Percentiles rank a stretch among this genome's conserved stretches.
These are phyloP conservation scores for Zoysia matrella DNA, from an alignment of 202 grass and related monocot species.

Conservation along the genomic window DNA sequence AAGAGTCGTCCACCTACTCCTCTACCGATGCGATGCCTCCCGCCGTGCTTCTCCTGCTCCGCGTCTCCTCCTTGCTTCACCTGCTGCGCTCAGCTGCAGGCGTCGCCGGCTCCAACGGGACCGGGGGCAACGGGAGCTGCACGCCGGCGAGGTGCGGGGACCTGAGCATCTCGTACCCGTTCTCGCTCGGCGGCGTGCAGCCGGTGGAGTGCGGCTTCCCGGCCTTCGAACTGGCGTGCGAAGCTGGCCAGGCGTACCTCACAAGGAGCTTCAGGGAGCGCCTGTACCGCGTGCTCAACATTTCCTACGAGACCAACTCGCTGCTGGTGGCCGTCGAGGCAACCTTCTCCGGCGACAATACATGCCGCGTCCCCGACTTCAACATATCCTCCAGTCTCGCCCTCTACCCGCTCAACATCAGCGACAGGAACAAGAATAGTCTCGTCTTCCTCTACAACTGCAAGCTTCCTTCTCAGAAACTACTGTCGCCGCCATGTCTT, in stretches of 20 bases:
- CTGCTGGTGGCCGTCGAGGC: background rate
- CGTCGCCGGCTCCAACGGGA: background rate
- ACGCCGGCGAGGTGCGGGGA: slow-evolving; percentile 26
- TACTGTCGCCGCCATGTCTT: background rate
- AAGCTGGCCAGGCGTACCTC: slow-evolving; percentile 8
- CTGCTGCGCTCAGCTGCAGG: background rate
- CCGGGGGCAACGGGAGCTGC: slow-evolving; percentile 9
- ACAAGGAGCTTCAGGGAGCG: background rate
- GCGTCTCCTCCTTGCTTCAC: too few species aligned
- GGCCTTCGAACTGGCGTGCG: slow-evolving; percentile 43
- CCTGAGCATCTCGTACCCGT: slow-evolving; percentile 52
- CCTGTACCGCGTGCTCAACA: background rate
- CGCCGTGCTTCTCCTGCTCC: too few species aligned
- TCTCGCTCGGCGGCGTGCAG: slow-evolving; percentile 42
- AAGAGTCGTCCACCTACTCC: too few species aligned
- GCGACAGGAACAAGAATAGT: background rate
- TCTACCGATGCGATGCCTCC: too few species aligned
- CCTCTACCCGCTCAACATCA: background rate
- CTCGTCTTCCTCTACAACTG: slow-evolving; percentile 41
- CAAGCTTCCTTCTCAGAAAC: background rate
- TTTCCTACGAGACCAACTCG: background rate
- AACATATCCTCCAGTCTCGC: slow-evolving; percentile 16
- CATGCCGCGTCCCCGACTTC: background rate
- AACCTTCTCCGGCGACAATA: background rate
- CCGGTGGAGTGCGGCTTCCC: slow-evolving; percentile 50